Conservation (phyloP, 768 basidiomycete genomes). For the Calocera viscosa region DNA sequence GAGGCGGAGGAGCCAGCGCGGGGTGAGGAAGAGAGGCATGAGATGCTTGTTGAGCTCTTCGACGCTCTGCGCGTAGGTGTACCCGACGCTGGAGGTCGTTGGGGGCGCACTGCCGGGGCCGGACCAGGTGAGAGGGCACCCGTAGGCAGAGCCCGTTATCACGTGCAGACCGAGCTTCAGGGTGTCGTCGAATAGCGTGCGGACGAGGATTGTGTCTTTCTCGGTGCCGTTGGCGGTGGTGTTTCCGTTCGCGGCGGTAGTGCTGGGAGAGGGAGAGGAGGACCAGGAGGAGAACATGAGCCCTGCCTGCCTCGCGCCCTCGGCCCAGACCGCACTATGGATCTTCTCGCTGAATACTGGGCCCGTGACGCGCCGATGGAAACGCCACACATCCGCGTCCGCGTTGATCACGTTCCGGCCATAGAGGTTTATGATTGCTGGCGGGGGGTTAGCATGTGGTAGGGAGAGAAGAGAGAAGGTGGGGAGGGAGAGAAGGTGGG, state of each 20-base stretch:
- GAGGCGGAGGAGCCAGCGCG: constrained; percentile 9
- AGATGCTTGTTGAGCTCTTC: constrained; percentile 11
- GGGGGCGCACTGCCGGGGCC: neutral
- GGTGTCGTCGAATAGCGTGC: constrained; percentile 7
- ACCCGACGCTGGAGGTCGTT: neutral
- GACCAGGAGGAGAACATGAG: constrained; percentile 9
- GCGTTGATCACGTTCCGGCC: constrained; percentile 12
- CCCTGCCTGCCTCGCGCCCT: constrained; percentile 3
- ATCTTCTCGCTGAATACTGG: constrained; percentile 9
- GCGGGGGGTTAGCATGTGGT: neutral
- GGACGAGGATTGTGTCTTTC: neutral
- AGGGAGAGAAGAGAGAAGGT: too few species aligned
- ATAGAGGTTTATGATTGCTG: constrained; percentile 13
- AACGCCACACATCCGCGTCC: constrained; percentile 9
- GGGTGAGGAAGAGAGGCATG: constrained; percentile 12
- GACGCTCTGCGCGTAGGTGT: constrained; percentile 9
- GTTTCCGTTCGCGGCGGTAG: neutral
- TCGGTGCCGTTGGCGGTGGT: too few species aligned
- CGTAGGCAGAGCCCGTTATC: constrained; percentile 11
- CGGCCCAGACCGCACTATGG: constrained; percentile 9
- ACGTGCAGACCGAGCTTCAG: constrained; percentile 11
- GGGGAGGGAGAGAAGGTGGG: neutral
- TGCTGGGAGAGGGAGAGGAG: neutral
- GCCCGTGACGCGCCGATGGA: constrained; percentile 10
- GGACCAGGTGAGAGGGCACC: neutral